Base-by-base conservation (phyloP, 2,329 filamentous ascomycete genomes). In the Didymosphaeria variabile region DNA sequence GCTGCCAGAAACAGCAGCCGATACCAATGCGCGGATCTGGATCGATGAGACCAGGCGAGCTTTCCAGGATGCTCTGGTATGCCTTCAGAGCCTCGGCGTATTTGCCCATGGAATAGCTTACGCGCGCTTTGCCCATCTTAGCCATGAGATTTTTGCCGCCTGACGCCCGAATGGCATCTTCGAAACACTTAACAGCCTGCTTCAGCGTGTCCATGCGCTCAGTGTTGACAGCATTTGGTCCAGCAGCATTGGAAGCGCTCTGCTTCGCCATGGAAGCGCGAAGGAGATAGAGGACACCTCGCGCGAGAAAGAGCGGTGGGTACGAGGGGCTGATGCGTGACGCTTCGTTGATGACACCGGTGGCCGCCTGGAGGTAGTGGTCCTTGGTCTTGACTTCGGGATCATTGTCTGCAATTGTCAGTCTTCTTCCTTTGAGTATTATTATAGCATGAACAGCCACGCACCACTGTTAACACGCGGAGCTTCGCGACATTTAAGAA, bases 21-120 rank as follows among this genome's bases (percentile, higher is more conserved):
- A 99, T 94, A 58, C 95, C 95, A 69, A 99, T 94, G 69, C 96
- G 88, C 68, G 95, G 96, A 78, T 99, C 95, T 0, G 95, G 95
- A 72, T 99, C 95, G 45, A 91, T 88, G 72, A 98, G 85, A 67
- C 92, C 89, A 1, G 95, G 95, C 83, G 94, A 93, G 78, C 91
- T 93, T 70, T 89, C 85, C 54, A 99, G 82, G 17, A 93, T 93
- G 61, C 92, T 91, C 80, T 99, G 95, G 76, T 98, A 99, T 26
- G 87, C 85, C 62, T 91, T 86, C 55, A 98, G 80, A 15, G 96
- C 91, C 56, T 98, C 93, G 0, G 89, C 85, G 72, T 91, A 97
- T 77, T 93, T 93, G 59, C 91, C 91, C 71, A 97, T 85, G 15
- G 94, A 94, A 77, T 93, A 99, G 55, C 92, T 84, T 21, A 92